Evolutionary conservation across 2,329 filamentous ascomycete genomes (phyloP), one percentile per base, ranked within the genome.

Genomic region (Aureobasidium subglaciale): DNA sequence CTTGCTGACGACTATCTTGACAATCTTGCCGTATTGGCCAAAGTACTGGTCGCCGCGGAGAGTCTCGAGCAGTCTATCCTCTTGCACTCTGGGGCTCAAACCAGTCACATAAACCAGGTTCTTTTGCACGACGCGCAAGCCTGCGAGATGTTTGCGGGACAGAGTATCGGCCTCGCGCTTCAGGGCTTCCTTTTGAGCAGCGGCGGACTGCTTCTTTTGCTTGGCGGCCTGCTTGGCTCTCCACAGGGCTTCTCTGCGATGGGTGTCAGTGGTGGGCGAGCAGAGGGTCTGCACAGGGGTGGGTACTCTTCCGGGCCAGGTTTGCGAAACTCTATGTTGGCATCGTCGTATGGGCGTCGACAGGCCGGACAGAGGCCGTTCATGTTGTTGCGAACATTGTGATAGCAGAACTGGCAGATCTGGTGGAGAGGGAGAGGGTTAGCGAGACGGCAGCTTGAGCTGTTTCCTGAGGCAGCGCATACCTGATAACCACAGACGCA

Each of bases 321-420:
- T 56, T 93, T 87, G 73, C 96, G 96, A 82, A 90, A 99, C 72
- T 96, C 84, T 69, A 99, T 97, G 27, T 90, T 95, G 70, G 92
- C 92, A 64, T 99, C 95, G 70, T 96, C 90, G 71, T 99, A 99
- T 5, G 90, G 87, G 70, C 93, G 82, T 73, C 93, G 84, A 71
- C 93, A 99, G 63, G 95, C 95, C n/a, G 93, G 93, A 71, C 93
- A 99, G 57, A 96, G 81, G 32, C 92, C 91, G 69, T 96, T 97
- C 81, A 96, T 90, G 65, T 96, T 96, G 65, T 88, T 95, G 75
- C 95, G 95, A 71, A 99, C 95, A 71, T 97, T 99, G 75, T 99
- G 96, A 78, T 92, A 99, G 75, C 93, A 99, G 74, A 99, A 99
- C 78, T 99, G 95, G 73, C 93, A 99, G 70, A 99, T 92, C 91